A percentile compares a stretch with the other conserved stretches of the same genome.
Conservation (phyloP, 192 early-diverging fungal genomes). For the Coemansia reversa region DNA sequence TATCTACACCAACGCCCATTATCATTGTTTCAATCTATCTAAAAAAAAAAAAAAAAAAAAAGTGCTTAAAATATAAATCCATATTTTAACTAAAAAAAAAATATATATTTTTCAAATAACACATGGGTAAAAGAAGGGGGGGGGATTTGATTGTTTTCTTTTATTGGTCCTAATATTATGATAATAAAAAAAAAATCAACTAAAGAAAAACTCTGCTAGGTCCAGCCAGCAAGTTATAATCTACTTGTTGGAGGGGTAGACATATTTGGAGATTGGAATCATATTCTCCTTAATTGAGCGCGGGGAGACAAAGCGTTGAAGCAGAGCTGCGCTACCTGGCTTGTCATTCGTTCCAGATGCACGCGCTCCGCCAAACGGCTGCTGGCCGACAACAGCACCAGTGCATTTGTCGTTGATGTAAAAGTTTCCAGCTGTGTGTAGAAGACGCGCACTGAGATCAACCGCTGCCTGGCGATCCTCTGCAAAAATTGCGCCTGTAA, state of each 20-base stretch:
- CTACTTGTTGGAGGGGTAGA: constrained; percentile 83
- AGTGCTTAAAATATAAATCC: background rate
- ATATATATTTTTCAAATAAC: no score
- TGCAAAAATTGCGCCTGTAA: constrained; percentile 92
- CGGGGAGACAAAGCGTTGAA: constrained; percentile 88
- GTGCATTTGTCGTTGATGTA: constrained; percentile 99
- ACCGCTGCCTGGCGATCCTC: constrained; percentile 79
- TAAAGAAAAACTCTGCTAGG: no score
- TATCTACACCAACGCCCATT: constrained; percentile 77
- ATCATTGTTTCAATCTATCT: constrained; percentile 59
- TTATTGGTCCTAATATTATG: constrained; percentile 2
- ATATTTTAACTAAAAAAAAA: background rate
- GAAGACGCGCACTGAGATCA: constrained; percentile 69
- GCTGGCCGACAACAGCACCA: constrained; percentile 96
- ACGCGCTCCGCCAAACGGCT: constrained; percentile 94
- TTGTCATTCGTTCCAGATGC: constrained; percentile 99
- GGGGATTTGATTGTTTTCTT: no score
- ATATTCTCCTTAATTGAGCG: constrained; percentile 97
- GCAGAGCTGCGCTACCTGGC: constrained; percentile 78
- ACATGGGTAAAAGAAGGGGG: no score
- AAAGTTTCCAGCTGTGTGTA: constrained; percentile 94
- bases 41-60: no score
- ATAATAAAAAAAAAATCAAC: background rate
- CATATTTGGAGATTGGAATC: constrained; percentile 73
- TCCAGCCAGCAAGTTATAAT: no score